Evolutionary conservation across 805 yeast species (phyloP).

Genomic region (Kazachstania psychrophila): DNA sequence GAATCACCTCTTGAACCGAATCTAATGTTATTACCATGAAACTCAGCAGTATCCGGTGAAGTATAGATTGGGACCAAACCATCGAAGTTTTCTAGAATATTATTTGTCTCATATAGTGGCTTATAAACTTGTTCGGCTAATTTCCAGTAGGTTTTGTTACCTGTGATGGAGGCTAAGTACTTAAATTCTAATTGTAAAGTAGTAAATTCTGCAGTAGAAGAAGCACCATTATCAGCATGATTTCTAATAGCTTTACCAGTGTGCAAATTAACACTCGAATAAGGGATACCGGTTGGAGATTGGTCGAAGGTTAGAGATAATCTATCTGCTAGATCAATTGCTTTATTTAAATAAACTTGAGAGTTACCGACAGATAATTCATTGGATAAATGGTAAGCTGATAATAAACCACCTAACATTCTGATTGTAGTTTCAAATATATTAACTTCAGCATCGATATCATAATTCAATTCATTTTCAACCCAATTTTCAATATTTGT

Average conservation of each 20-base stretch:
- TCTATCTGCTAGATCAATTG: constrained; percentile 69
- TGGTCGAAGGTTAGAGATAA: constrained; percentile 56
- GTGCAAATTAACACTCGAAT: constrained; percentile 63
- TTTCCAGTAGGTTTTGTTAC: constrained; percentile 71
- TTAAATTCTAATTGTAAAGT: constrained; percentile 83
- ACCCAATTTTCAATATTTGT: constrained; percentile 67
- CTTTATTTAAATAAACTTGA: constrained; percentile 57
- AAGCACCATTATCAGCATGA: constrained; percentile 65
- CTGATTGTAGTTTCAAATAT: constrained; percentile 91
- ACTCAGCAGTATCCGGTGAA: constrained; percentile 64
- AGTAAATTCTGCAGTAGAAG: constrained; percentile 84
- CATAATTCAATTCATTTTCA: constrained; percentile 54
- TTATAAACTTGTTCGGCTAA: constrained; percentile 65
- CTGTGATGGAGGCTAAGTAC: constrained; percentile 70
- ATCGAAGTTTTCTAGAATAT: constrained; percentile 30
- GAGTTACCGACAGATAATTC: constrained; percentile 32
- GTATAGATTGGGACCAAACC: constrained; percentile 81
- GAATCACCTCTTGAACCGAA: constrained; percentile 91
- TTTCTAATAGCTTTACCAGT: constrained; percentile 51
- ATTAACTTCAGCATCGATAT: constrained; percentile 65
- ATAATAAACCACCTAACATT: constrained; percentile 86
- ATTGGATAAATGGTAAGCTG: constrained; percentile 58
- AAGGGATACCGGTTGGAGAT: constrained; percentile 62
- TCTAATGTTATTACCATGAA: constrained; percentile 56
- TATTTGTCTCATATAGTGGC: constrained; percentile 53